These are phyloP conservation scores for Paracoccidioides lutzii DNA, from an alignment of 2,329 filamentous ascomycete genomes.

Conservation along the genomic window DNA sequence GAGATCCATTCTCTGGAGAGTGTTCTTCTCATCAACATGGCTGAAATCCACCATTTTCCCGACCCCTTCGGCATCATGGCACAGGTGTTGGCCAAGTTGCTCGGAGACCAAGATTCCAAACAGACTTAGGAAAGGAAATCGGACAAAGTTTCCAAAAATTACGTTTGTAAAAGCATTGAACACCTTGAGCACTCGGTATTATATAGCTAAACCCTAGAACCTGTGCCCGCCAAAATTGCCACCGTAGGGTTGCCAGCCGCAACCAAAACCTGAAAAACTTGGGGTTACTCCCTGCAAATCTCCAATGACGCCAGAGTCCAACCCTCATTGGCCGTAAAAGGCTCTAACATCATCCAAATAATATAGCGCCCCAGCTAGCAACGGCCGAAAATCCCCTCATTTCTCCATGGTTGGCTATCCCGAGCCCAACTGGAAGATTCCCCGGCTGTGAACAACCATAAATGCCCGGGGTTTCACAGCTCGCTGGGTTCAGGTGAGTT, in stretches of 20 bases:
- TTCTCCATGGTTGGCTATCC: neutral
- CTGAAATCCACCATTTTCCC: slow-evolving; percentile 15
- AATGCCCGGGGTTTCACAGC: neutral
- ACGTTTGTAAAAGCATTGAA: neutral
- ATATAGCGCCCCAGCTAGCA: too few relatives aligned
- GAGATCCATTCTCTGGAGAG: slow-evolving; percentile 29
- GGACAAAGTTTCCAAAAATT: neutral
- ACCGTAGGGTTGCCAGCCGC: neutral
- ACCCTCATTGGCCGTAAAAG: neutral
- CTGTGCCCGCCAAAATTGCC: neutral
- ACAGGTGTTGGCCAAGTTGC: neutral
- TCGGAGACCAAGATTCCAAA: neutral
- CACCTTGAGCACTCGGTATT: neutral
- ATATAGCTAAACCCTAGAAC: neutral
- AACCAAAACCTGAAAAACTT: neutral
- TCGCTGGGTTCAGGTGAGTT: neutral
- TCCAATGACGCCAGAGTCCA: too few relatives aligned
- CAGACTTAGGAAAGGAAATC: neutral
- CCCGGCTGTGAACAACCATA: neutral
- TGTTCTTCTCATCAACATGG: slow-evolving; percentile 26
- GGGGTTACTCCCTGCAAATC: too few relatives aligned
- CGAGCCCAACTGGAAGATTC: neutral
- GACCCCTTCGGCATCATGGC: neutral
- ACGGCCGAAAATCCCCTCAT: neutral
- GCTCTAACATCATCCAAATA: too few relatives aligned